Evolutionary conservation across 768 basidiomycete genomes (phyloP), one percentile per base, ranked within the genome.

Genomic region (Boletus sensibilis): DNA sequence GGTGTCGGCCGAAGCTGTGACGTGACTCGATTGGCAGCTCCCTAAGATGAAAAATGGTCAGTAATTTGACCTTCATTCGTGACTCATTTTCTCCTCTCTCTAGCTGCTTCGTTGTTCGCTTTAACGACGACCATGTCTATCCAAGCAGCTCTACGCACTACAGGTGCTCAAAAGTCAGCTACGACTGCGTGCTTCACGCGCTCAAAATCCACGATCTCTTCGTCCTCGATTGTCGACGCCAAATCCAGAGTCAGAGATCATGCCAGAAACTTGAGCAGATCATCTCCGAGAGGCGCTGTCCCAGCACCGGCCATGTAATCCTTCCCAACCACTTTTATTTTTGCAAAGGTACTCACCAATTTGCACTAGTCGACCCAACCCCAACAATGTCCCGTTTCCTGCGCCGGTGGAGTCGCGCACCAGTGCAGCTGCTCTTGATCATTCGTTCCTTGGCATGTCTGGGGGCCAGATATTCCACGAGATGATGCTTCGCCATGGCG

Each of bases 401-500:
- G 62, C 72, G 1, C 70, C 71, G 25, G 59, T 72, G 35, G 68
- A 72, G 11, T 65, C 75, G 4, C 63, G 75, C 29, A 78, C 81
- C 1, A 78, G 77, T 59, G 74, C 76, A 21, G 79, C 79, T 40
- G 78, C 78, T 39, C 74, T 90, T 57, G 92, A 94, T 70, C 81
- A 86, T 65, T 87, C 90, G 9, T 98, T 99, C 68, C 82, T 98
- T 53, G 97, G 96, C 47, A 82, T 95, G 72, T 92, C 93, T 21
- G 96, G 96, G 13, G 96, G 96, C 27, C 84, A 98, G 74, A 98
- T 99, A 69, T 97, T 99, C 78, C 94, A 99, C 73, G 96, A 99
- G 76, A 98, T 99, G 96, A 96, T 99, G 92, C 86, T 95, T 58
- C 83, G 96, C 44, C 97, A 99, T 69, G 85, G 82, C 55, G 95